These are phyloP conservation scores for Colletotrichum liaoningense DNA, from an alignment of 2,329 filamentous ascomycete genomes.

Conservation along the genomic window DNA sequence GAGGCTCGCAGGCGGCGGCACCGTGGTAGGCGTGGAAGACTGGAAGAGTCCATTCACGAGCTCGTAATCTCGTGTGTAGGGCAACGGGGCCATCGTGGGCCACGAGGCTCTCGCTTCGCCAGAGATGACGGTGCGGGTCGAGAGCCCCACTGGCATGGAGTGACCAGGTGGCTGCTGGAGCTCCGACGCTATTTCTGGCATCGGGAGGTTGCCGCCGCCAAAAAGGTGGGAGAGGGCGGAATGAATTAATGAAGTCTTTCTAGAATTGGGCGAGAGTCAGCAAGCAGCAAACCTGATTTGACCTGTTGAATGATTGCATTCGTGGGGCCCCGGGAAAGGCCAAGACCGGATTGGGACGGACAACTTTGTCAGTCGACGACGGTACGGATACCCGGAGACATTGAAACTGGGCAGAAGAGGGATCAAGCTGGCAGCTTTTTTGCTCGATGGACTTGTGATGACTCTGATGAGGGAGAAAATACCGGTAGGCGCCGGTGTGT, in stretches of 20 bases:
- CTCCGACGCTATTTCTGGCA: conserved; percentile 29
- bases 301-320: conserved; percentile 7
- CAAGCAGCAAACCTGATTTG: conserved; percentile 15
- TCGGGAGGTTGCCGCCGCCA: conserved; percentile 23
- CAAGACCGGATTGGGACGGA: conserved; percentile 3
- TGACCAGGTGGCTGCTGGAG: not conserved
- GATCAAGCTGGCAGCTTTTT: not conserved
- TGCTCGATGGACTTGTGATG: not conserved
- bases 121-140: conserved; percentile 12
- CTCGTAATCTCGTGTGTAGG: conserved; percentile 26
- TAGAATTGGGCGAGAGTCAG: conserved; percentile 11
- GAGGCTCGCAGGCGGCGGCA: not conserved
- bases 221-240: conserved; percentile 8
- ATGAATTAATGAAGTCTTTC: conserved; percentile 13
- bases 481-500: not conserved
- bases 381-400: not conserved
- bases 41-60: conserved; percentile 9
- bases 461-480: not conserved
- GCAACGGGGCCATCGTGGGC: conserved; percentile 19
- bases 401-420: not conserved
- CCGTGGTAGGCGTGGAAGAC: no score
- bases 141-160: conserved; percentile 8
- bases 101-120: conserved; percentile 15
- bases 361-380: not conserved
- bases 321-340: conserved; percentile 9